phyloP scores from a whole-genome alignment of 805 yeast genomes.

The Danielozyma ontarioensis region DNA sequence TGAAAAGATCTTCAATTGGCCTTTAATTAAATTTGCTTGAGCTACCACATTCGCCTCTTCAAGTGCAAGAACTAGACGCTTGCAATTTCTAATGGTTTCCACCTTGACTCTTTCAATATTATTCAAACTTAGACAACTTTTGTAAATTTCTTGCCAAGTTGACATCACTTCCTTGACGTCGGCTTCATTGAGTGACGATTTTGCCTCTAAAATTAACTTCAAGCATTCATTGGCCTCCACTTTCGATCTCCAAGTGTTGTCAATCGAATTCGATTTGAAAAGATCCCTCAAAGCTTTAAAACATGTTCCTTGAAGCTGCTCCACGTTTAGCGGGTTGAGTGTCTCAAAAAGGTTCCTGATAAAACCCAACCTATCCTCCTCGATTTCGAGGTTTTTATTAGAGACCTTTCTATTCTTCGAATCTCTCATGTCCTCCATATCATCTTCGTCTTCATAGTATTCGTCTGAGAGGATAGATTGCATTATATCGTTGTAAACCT shows the following conservation, averaged over 20 bases:
- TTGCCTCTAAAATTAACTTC: slow-evolving; percentile 9
- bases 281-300: slow-evolving; percentile 10
- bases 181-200: slow-evolving; percentile 4
- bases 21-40: slow-evolving; percentile 7
- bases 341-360: slow-evolving; percentile 32
- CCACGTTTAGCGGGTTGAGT: slow-evolving; percentile 12
- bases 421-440: slow-evolving; percentile 6
- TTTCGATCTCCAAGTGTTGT: slow-evolving; percentile 60
- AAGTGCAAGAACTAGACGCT: slow-evolving; percentile 12
- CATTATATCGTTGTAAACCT: slow-evolving; percentile 33
- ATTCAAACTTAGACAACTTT: slow-evolving; percentile 28
- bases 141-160: slow-evolving; percentile 17
- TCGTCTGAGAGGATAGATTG: slow-evolving; percentile 31
- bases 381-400: slow-evolving; percentile 40
- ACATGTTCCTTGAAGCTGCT: background rate
- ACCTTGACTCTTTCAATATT: slow-evolving; percentile 58
- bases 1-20: slow-evolving; percentile 10
- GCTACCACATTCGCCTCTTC: slow-evolving; percentile 8
- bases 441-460: slow-evolving; percentile 27
- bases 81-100: slow-evolving; percentile 35
- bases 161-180: slow-evolving; percentile 13
- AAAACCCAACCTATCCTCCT: slow-evolving; percentile 40
- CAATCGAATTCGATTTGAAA: slow-evolving; percentile 19
- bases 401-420: slow-evolving; percentile 24
- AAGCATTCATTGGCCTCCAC: slow-evolving; percentile 41